phyloP scores from a whole-genome alignment of 2,329 filamentous ascomycete species.

The Epichloe sylvatica region DNA sequence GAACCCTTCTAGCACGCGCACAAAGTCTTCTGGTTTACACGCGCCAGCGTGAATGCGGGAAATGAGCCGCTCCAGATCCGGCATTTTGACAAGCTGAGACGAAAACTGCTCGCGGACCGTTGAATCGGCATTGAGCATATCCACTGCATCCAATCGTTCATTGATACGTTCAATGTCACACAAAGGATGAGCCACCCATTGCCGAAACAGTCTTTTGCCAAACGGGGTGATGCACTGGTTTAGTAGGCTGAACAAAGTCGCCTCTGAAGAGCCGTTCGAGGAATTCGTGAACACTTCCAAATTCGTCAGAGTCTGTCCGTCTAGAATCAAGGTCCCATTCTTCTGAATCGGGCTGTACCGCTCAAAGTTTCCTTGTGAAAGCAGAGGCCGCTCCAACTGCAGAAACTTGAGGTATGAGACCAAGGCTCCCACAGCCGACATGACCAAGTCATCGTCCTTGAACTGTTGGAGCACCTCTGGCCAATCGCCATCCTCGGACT shows the following conservation, averaged over 20 bases:
- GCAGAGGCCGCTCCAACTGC: constrained; percentile 75
- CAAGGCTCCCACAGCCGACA: constrained; percentile 83
- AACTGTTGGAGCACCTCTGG: constrained; percentile 59
- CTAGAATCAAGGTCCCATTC: constrained; percentile 82
- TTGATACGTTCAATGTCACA: constrained; percentile 82
- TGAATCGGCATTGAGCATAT: constrained; percentile 74
- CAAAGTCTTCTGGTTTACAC: constrained; percentile 86
- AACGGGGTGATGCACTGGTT: constrained; percentile 95
- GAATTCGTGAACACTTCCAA: constrained; percentile 95
- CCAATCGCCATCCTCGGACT: constrained; percentile 51
- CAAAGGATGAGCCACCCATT: constrained; percentile 94
- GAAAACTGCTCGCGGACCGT: constrained; percentile 76
- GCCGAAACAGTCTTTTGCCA: constrained; percentile 86
- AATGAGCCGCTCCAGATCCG: constrained; percentile 84
- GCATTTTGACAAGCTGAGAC: constrained; percentile 76
- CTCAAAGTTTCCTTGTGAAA: constrained; percentile 82
- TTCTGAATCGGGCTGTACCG: constrained; percentile 84
- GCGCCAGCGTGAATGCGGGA: constrained; percentile 85
- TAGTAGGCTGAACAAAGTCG: constrained; percentile 78
- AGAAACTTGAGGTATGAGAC: constrained; percentile 74
- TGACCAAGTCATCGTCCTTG: constrained; percentile 64
- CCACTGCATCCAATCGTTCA: constrained; percentile 83
- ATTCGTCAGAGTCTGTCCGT: constrained; percentile 93
- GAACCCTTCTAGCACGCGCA: constrained; percentile 86
- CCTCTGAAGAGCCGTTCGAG: constrained; percentile 69